Percentiles rank a stretch among this genome's conserved stretches.
Conservation (phyloP, 306 rosid genomes). For the Citrullus amarus region DNA sequence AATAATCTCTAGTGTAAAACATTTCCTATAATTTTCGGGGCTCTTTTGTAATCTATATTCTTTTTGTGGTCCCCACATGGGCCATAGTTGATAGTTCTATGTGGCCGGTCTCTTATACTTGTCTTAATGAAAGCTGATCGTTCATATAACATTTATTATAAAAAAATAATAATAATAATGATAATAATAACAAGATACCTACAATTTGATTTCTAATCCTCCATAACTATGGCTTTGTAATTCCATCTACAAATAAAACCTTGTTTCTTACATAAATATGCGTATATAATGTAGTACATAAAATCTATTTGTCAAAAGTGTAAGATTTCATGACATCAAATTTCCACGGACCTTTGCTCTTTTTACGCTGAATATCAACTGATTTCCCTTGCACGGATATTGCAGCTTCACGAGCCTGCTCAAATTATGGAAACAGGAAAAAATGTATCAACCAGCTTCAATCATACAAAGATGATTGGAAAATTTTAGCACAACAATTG, state of each 20-base stretch:
- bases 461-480: not conserved
- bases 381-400: conserved; percentile 75
- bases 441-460: not conserved
- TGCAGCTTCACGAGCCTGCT: conserved; percentile 91
- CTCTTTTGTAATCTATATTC: not conserved
- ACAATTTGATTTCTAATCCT: not conserved
- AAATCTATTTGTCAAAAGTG: not conserved
- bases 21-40: not conserved
- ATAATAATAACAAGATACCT: too few relatives aligned
- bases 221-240: not conserved
- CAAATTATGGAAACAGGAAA: conserved; percentile 6
- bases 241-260: not conserved
- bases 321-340: not conserved
- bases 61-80: too few relatives aligned
- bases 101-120: not conserved
- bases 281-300: not conserved
- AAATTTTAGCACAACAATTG: not conserved
- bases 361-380: conserved; percentile 93
- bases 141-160: not conserved
- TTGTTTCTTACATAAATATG: not conserved
- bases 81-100: not conserved
- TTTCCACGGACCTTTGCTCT: conserved; percentile 69
- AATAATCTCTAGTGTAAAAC: not conserved
- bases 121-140: not conserved
- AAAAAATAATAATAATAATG: not conserved